Evolutionary conservation across 768 basidiomycete genomes (phyloP), one percentile per base, ranked within the genome.

Genomic region (Termitomyces sp.): DNA sequence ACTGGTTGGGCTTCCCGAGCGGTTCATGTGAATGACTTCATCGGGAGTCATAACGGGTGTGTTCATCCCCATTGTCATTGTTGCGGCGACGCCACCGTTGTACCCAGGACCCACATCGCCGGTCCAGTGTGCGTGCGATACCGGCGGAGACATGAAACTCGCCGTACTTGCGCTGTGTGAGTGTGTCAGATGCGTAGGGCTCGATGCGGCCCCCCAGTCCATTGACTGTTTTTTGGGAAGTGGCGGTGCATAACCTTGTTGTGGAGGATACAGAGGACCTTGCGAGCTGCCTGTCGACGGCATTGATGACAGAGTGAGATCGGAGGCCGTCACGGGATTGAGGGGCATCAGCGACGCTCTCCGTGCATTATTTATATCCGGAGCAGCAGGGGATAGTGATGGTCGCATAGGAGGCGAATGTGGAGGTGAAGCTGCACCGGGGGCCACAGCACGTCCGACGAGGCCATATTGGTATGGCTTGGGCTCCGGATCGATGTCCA

Each of bases 401-500:
- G 59, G 58, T 57, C 67, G 60, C 59, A 66, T 44, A 5, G 66
- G 67, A 4, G 78, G 75, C 2, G 68, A 70, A 46, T 70, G 63
- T 16, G 72, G 76, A 17, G 78, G 75, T 3, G 73, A 71, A 17
- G 59, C 57, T 48, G 73, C 68, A 19, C 63, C 54, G 65, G 62
- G 25, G 61, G 72, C 37, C 65, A 67, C 63, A 2, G 72, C 71
- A 23, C 76, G 77, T 3, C 84, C 85, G 25, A 87, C 79, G 41
- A 81, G 73, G 17, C 84, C 84, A 59, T 87, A 87, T 61, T 82
- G 75, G 63, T 87, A 87, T 23, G 84, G 83, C 64, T 71, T 78
- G 5, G 81, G 82, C 46, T 77, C 75, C 28, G 70, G 67, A 40
- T 73, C 71, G 23, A 66, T 59, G 43, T 71, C 66, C 27, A 71